Conservation (phyloP, 2,329 filamentous ascomycete species). For the Leptographium wingfieldii region DNA sequence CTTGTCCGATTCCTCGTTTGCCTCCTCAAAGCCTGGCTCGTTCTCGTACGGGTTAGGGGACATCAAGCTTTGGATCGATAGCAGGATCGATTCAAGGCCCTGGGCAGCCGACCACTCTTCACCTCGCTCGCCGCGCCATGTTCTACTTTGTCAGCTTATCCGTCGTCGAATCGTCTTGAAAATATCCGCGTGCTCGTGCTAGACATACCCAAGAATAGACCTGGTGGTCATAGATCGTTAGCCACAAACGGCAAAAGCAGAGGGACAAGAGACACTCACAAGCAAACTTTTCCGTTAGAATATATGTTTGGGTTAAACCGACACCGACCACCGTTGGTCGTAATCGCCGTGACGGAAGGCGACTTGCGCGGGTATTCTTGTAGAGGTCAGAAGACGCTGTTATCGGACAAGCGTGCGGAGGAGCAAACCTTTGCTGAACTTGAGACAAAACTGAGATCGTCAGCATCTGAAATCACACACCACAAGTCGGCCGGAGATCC, state of each 20-base stretch:
- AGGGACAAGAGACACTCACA: conserved; percentile 40
- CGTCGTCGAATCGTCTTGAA: neutral
- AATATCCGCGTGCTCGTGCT: conserved; percentile 5
- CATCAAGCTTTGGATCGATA: conserved; percentile 95
- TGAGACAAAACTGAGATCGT: conserved; percentile 53
- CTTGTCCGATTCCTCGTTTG: conserved; percentile 55
- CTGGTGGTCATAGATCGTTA: conserved; percentile 25
- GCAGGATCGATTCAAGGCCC: conserved; percentile 81
- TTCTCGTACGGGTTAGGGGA: conserved; percentile 90
- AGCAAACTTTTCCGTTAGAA: conserved; percentile 76
- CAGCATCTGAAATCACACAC: neutral
- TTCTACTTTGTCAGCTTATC: conserved; percentile 39
- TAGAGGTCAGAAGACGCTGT: neutral
- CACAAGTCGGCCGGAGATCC: conserved; percentile 1
- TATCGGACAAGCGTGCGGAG: neutral
- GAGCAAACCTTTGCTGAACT: conserved; percentile 56
- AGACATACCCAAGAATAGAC: conserved; percentile 67
- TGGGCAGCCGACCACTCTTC: conserved; percentile 97
- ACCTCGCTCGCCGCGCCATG: conserved; percentile 80
- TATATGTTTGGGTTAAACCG: conserved; percentile 98
- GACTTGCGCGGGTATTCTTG: conserved; percentile 70
- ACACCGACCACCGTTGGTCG: conserved; percentile 77
- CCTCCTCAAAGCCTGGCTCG: conserved; percentile 82
- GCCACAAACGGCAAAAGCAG: conserved; percentile 53
- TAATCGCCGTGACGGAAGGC: conserved; percentile 52